Evolutionary conservation across 1,284 basidiomycete genomes (phyloP).

Genomic region (Agroathelia rolfsii): DNA sequence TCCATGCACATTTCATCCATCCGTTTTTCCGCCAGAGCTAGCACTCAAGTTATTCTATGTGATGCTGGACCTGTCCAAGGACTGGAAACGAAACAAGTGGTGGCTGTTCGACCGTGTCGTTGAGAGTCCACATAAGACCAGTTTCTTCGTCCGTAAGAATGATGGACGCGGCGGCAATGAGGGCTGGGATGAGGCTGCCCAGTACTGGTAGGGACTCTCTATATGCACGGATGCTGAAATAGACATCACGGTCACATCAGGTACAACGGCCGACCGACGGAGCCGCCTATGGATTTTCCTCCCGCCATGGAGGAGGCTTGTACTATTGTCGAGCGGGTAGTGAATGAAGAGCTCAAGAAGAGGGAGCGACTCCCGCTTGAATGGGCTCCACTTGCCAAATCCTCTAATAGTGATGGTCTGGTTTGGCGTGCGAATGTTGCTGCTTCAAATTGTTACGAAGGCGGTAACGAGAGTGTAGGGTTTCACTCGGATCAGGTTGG

Average conservation of each 20-base stretch:
- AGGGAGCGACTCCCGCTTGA: conserved; percentile 61
- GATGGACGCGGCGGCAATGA: conserved; percentile 32
- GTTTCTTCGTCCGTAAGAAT: conserved; percentile 56
- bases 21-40: conserved; percentile 59
- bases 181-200: conserved; percentile 52
- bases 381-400: conserved; percentile 37
- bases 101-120: conserved; percentile 76
- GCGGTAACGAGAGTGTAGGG: conserved; percentile 77
- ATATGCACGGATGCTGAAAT: too few relatives aligned
- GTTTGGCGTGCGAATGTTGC: conserved; percentile 86
- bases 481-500: conserved; percentile 79
- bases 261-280: conserved; percentile 68
- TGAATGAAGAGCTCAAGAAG: conserved; percentile 64
- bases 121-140: conserved; percentile 76
- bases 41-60: conserved; percentile 63
- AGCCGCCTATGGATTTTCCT: conserved; percentile 53
- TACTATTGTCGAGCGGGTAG: conserved; percentile 61
- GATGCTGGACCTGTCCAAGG: conserved; percentile 50
- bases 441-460: conserved; percentile 85
- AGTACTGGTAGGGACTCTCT: conserved; percentile 58
- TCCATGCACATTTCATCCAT: conserved; percentile 67
- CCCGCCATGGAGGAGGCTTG: conserved; percentile 74
- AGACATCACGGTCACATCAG: conserved; percentile 31
- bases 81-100: conserved; percentile 75
- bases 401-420: conserved; percentile 20